Base-by-base conservation (phyloP, 1,284 basidiomycete genomes). In the Boletus semigastroideus region DNA sequence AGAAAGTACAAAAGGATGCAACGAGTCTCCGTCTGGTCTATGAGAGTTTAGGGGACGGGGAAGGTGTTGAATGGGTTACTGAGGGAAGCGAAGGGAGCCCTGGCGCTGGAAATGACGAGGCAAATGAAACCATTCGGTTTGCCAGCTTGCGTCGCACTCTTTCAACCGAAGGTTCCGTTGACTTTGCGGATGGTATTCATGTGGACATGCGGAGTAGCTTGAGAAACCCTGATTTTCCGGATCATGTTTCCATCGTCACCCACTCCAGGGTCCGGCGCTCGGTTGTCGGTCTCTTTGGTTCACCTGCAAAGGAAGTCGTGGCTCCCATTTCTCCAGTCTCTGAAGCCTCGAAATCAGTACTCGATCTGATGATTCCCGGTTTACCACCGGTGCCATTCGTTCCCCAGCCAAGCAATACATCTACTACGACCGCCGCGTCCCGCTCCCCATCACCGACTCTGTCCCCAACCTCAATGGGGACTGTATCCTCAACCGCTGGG, bases 21-120 rank as follows among this genome's bases (percentile, higher is more conserved):
- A 80, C 85, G 43, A 80, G 78, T 44, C 87, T 92, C 52, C 78
- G 78, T 42, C 78, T 78, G 46, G 76, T 83, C 5, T 93, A 92
- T 58, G 89, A 92, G 54, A 84, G 77, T 47, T 73, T 92, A 31
- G 78, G 78, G 33, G 83, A 83, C 42, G 79, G 78, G 14, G 76
- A 79, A 39, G 72, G 76, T 27, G 68, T 79, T 9, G 74, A 79
- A 49, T 68, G 69, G 59, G 68, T 60, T 8, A 44, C 52, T 11
- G 61, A 66, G 34, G 56, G 48, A 52, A 68, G 72, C n/a, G 70
- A 69, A 7, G 58, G 57, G 17, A 58, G 59, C 25, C 65, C 65
- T 33, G 59, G 63, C n/a, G 47, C 60, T 53, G 51, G 31, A 31
- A 42, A 48, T 22, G 59, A 55, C 12, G 68, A 68, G 40, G 51